Evolutionary conservation across 2,329 filamentous ascomycete species (phyloP).

Genomic region (Cladorrhinum sp.): DNA sequence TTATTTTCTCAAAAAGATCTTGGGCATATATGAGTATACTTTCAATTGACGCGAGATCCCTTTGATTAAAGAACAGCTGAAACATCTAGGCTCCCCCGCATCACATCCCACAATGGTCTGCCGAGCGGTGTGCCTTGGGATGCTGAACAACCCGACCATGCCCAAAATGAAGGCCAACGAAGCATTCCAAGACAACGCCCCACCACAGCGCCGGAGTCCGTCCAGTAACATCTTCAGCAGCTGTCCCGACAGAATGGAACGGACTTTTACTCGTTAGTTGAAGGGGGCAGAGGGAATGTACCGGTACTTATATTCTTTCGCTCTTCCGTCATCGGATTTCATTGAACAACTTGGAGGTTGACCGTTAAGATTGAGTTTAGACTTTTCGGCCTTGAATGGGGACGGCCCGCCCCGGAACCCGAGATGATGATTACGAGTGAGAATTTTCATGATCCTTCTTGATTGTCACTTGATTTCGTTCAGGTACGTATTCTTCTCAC

Average conservation of each 20-base stretch:
- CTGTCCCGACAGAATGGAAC: constrained; percentile 11
- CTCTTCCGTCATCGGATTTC: neutral
- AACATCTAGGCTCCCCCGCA: too few relatives aligned
- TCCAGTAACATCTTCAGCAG: neutral
- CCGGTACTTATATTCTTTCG: neutral
- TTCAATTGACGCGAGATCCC: too few relatives aligned
- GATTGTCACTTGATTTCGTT: neutral
- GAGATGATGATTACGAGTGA: neutral
- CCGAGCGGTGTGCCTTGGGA: constrained; percentile 1
- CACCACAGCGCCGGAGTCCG: constrained; percentile 8
- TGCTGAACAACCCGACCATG: neutral
- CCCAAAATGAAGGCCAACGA: neutral
- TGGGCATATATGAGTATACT: too few relatives aligned
- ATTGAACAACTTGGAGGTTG: neutral
- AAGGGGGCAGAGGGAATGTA: neutral
- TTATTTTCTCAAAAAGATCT: too few relatives aligned
- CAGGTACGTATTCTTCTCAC: neutral
- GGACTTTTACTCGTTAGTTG: neutral
- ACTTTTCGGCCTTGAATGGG: neutral
- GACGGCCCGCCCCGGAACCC: neutral
- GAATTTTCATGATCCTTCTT: neutral
- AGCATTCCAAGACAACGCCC: neutral
- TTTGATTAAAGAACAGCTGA: too few relatives aligned
- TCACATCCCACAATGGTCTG: neutral
- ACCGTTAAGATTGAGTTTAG: neutral